phyloP scores from a whole-genome alignment of 2,329 filamentous ascomycete genomes.

The Neofusicoccum laricinum region DNA sequence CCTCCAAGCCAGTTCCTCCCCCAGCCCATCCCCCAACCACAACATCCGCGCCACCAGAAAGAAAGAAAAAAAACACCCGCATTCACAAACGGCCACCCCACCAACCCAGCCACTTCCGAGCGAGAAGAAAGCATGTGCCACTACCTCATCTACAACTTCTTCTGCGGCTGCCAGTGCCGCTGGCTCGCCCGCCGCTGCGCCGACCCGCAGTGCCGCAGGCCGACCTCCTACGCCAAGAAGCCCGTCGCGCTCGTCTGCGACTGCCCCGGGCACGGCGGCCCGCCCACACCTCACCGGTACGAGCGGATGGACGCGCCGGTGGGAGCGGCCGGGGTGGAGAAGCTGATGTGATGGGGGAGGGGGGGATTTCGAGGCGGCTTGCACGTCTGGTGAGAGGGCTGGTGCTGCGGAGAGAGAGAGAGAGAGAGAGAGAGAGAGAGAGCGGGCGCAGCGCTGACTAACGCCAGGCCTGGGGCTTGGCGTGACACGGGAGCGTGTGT shows the following conservation, averaged over 20 bases:
- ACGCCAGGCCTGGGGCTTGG: no score
- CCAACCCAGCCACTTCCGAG: neutral
- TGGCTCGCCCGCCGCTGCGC: constrained; percentile 3
- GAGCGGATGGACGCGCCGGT: constrained; percentile 3
- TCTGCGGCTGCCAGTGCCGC: constrained; percentile 15
- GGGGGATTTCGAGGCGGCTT: neutral
- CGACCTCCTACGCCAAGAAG: constrained; percentile 6
- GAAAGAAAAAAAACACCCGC: neutral
- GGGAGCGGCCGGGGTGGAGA: neutral
- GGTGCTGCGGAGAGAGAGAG: no score
- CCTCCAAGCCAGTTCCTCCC: no score
- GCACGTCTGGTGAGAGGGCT: no score
- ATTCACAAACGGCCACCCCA: neutral
- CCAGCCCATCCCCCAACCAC: no score
- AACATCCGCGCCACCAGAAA: neutral
- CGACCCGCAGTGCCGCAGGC: neutral
- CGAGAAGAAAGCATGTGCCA: constrained; percentile 6
- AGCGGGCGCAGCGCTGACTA: no score
- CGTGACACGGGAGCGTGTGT: no score
- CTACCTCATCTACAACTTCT: constrained; percentile 12
- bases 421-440: no score
- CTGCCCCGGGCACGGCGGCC: constrained; percentile 13
- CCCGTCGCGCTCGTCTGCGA: constrained; percentile 6
- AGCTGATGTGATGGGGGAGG: neutral
- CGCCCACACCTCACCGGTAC: neutral